phyloP scores from a whole-genome alignment of 306 rosid genomes.

The Pueraria montana region DNA sequence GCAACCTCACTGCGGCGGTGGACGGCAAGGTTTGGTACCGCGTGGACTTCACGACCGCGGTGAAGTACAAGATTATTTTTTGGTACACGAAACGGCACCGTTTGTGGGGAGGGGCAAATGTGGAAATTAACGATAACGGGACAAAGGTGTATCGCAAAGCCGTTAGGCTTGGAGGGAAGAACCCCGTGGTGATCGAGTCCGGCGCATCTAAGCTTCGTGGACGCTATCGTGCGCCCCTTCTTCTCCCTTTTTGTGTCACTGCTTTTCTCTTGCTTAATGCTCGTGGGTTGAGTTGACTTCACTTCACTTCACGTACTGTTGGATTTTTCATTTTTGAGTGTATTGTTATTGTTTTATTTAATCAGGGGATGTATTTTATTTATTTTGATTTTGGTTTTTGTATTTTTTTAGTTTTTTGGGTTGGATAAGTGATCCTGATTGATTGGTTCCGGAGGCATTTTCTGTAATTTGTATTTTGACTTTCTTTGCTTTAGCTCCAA shows the following conservation, averaged over 20 bases:
- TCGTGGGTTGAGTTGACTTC: conserved; percentile 30
- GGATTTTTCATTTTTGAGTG: background rate
- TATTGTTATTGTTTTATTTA: background rate
- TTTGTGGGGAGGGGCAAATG: conserved; percentile 63
- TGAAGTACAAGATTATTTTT: conserved; percentile 72
- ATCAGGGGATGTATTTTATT: background rate
- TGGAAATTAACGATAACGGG: conserved; percentile 61
- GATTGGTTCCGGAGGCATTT: background rate
- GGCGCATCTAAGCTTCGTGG: conserved; percentile 47
- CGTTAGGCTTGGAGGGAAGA: conserved; percentile 61
- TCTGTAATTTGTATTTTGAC: background rate
- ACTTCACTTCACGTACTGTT: background rate
- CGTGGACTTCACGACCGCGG: conserved; percentile 71
- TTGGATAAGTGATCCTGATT: background rate
- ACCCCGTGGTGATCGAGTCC: conserved; percentile 32
- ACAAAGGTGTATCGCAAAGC: conserved; percentile 40
- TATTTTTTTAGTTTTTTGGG: no score
- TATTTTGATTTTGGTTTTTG: no score
- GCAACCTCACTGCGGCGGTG: conserved; percentile 48
- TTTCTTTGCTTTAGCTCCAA: background rate
- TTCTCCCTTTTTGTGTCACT: conserved; percentile 32
- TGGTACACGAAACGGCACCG: conserved; percentile 71
- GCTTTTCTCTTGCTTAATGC: background rate
- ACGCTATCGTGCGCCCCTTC: conserved; percentile 41
- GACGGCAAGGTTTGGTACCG: conserved; percentile 38